Conservation (phyloP, 148 eudicot species). For the Persicaria maculosa region DNA sequence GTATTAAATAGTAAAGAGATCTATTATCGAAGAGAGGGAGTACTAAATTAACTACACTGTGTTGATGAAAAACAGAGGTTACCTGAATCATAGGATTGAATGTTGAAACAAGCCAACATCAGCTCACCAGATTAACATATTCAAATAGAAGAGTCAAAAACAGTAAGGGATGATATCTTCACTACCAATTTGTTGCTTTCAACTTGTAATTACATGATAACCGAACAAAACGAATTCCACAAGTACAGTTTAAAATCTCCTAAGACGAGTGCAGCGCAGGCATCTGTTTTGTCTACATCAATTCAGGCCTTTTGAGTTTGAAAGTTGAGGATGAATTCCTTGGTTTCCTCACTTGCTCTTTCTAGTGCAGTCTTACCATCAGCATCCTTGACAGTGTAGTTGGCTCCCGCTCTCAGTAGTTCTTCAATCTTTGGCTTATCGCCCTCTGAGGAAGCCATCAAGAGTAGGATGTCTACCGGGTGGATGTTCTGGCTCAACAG, state of each 20-base stretch:
- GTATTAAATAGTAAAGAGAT: no score
- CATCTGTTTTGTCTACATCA: background rate
- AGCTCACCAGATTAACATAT: no score
- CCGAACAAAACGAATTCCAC: background rate
- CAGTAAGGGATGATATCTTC: no score
- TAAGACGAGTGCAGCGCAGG: background rate
- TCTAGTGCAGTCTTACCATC: conserved; percentile 54
- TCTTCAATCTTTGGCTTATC: conserved; percentile 92
- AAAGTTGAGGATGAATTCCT: conserved; percentile 48
- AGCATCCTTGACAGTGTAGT: conserved; percentile 35
- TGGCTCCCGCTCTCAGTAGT: conserved; percentile 81
- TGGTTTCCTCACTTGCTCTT: conserved; percentile 41
- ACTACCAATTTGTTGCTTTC: no score
- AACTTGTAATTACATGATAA: background rate
- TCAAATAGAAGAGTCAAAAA: no score
- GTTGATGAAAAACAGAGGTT: no score
- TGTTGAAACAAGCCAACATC: no score
- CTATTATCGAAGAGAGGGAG: no score
- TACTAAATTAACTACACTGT: no score
- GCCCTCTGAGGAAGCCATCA: conserved; percentile 88
- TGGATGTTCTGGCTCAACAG: conserved; percentile 72
- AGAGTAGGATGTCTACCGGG: conserved; percentile 79
- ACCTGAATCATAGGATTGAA: no score
- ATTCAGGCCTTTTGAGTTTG: conserved; percentile 39
- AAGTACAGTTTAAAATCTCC: background rate